phyloP scores from a whole-genome alignment of 768 basidiomycete species.

The Russula emetica region DNA sequence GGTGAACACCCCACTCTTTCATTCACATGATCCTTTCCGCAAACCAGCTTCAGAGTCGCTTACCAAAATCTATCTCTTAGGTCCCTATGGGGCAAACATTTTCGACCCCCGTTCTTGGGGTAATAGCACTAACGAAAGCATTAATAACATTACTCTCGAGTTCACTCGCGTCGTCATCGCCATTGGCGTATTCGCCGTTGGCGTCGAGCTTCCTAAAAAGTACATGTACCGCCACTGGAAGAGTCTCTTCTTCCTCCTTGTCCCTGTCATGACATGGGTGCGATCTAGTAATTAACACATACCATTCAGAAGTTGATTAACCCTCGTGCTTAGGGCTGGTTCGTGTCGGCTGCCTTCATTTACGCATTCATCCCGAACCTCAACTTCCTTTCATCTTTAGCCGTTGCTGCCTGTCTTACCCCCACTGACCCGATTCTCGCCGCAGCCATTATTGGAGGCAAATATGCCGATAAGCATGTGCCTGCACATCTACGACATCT shows the following conservation, averaged over 20 bases:
- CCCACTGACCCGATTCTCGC: constrained; percentile 95
- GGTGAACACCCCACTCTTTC: not conserved
- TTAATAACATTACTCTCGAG: constrained; percentile 84
- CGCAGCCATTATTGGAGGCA: constrained; percentile 89
- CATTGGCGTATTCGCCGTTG: constrained; percentile 96
- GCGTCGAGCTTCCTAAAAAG: constrained; percentile 94
- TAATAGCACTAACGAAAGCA: constrained; percentile 39
- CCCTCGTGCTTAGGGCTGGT: constrained; percentile 63
- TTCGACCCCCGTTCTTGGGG: constrained; percentile 83
- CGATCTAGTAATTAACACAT: constrained; percentile 32
- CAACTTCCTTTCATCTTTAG: constrained; percentile 83
- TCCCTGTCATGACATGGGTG: constrained; percentile 82
- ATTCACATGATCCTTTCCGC: not conserved
- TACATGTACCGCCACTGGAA: constrained; percentile 95
- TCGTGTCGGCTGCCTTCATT: constrained; percentile 86
- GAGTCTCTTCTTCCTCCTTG: constrained; percentile 78
- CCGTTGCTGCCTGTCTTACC: constrained; percentile 88
- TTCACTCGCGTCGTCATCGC: constrained; percentile 89
- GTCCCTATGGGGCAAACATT: constrained; percentile 76
- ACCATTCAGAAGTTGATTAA: not conserved
- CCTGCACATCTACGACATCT: constrained; percentile 71
- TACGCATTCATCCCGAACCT: constrained; percentile 88
- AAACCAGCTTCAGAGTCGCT: not conserved
- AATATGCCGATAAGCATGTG: constrained; percentile 97
- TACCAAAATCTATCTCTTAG: constrained; percentile 36